A percentile compares a stretch with the other conserved stretches of the same genome.
Evolutionary conservation across 495 filamentous ascomycete genomes (phyloP).

Genomic region (Trichoderma erinaceum): DNA sequence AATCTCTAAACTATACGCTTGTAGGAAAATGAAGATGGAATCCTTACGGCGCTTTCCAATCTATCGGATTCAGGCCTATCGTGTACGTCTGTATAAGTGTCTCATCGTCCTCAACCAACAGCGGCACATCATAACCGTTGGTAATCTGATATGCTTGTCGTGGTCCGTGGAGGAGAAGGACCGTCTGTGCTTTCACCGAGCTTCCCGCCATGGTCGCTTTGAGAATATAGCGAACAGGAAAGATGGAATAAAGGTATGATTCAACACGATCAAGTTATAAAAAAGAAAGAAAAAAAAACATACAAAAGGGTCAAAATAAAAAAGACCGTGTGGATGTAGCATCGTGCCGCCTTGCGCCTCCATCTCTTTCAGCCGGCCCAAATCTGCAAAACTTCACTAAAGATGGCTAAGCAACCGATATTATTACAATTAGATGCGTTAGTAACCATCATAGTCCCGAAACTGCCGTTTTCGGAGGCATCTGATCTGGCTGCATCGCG

Average conservation of each 20-base stretch:
- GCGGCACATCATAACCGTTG: slow-evolving; percentile 45
- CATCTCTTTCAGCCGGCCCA: not conserved
- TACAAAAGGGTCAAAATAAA: not conserved
- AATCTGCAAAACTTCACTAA: not conserved
- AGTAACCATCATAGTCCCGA: not conserved
- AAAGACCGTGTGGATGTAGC: not conserved
- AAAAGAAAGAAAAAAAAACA: not conserved
- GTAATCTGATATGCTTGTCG: slow-evolving; percentile 37
- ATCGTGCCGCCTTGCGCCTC: not conserved
- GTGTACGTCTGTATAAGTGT: slow-evolving; percentile 51
- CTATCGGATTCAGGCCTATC: slow-evolving; percentile 64
- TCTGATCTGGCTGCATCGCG: not conserved
- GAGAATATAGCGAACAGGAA: not conserved
- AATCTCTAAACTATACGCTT: not conserved
- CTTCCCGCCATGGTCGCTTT: not conserved
- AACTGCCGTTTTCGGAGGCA: not conserved
- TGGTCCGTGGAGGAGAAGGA: slow-evolving; percentile 39
- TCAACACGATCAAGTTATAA: not conserved
- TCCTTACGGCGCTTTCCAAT: slow-evolving; percentile 64
- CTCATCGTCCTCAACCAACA: slow-evolving; percentile 33
- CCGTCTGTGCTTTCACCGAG: slow-evolving; percentile 29
- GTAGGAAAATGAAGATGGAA: not conserved
- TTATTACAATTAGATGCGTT: not conserved
- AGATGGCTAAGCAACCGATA: slow-evolving; percentile 3
- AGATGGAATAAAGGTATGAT: not conserved